Evolutionary conservation across 768 basidiomycete species (phyloP), one percentile per base, ranked within the genome.

Genomic region (Collybia sordida): DNA sequence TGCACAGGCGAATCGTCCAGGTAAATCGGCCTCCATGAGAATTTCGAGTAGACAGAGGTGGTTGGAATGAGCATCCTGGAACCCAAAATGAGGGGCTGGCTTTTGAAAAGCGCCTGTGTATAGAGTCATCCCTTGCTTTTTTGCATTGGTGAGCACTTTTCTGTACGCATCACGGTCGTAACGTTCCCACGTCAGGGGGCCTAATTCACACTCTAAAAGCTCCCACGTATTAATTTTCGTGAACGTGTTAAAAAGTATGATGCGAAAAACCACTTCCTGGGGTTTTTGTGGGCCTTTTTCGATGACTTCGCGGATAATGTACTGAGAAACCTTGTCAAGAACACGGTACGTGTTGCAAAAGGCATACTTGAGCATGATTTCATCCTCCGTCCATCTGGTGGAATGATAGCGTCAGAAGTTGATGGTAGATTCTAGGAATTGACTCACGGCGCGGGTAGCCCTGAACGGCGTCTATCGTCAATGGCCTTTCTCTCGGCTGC

Each of bases 261-360:
- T 77, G 39, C 90, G 85, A 56, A 92, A 92, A 19, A 80, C 76
- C 46, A 88, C 63, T 63, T 92, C 90, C 12, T 67, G 65, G 18
- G 78, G 75, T 24, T 72, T 66, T 56, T 84, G 83, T 2, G 80
- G 71, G 34, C 88, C 88, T 58, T 81, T 79, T 56, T 84, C 75
- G 53, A 91, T 82, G 52, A 92, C 87, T 48, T 88, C 77, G 5
- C 64, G 59, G 25, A 92, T 74, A 49, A 91, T 71, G 54, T 76
- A 92, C 57, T 92, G 90, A 24, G 78, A 81, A 15, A 75, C 75
- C 28, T 80, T 81, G 69, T 92, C 90, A 38, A 84, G 74, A 6
- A 90, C 81, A 28, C 90, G 86, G 60, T 78, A 92, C 0, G 85
- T 79, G 58, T 90, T 89, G 67, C 87, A 89, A 61, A 90, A 90